phyloP scores from a whole-genome alignment of 176 grass and related monocot species.

The Microstegium vimineum region DNA sequence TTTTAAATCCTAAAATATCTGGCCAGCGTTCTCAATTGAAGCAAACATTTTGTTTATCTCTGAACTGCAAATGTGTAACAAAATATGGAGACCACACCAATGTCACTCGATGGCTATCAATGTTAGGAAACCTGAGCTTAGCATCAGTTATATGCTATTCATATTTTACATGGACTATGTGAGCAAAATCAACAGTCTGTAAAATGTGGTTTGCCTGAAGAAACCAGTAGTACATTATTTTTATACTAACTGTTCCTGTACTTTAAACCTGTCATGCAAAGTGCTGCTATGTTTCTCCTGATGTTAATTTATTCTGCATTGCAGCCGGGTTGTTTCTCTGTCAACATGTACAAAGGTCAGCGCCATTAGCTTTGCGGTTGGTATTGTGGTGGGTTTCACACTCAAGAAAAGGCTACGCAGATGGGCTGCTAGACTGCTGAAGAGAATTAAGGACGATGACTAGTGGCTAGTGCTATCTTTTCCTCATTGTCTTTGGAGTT shows the following conservation, averaged over 20 bases:
- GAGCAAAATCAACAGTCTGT: background rate
- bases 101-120: background rate
- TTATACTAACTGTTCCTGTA: background rate
- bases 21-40: background rate
- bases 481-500: background rate
- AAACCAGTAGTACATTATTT: background rate
- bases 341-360: conserved; percentile 66
- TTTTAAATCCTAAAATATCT: background rate
- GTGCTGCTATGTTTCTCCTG: background rate
- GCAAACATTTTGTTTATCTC: background rate
- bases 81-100: background rate
- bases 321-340: conserved; percentile 59
- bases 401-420: conserved; percentile 61
- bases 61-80: background rate
- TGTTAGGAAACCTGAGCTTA: background rate
- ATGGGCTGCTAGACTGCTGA: conserved; percentile 63
- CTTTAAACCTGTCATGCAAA: background rate
- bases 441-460: conserved; percentile 64
- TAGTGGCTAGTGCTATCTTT: conserved; percentile 13
- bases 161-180: background rate
- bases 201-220: background rate
- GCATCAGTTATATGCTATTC: background rate
- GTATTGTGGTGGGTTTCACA: conserved; percentile 59
- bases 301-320: background rate
- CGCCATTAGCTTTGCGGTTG: conserved; percentile 55